A percentile compares a stretch with the other conserved stretches of the same genome.
phyloP scores from a whole-genome alignment of 768 basidiomycete genomes.

The Hygrocybe coccinea region DNA sequence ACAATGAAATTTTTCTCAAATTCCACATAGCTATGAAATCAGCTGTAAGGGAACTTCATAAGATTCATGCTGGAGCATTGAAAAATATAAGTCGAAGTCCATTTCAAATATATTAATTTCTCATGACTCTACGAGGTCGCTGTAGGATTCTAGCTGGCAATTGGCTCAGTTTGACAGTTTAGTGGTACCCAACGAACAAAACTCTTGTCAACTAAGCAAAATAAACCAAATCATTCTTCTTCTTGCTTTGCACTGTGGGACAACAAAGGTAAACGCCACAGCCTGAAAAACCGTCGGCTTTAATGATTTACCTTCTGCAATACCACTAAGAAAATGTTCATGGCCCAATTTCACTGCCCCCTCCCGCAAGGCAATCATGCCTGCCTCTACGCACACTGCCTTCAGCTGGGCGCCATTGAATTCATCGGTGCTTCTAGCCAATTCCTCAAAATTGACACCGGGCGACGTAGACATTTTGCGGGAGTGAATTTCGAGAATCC shows the following conservation, averaged over 20 bases:
- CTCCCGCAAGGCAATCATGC: slow-evolving; percentile 96
- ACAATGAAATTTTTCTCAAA: too few relatives aligned
- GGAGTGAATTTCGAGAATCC: slow-evolving; percentile 94
- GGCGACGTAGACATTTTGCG: slow-evolving; percentile 87
- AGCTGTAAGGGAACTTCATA: too few relatives aligned
- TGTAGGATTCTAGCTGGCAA: too few relatives aligned
- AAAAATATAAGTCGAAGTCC: too few relatives aligned
- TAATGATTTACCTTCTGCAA: slow-evolving; percentile 66
- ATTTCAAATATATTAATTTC: too few relatives aligned
- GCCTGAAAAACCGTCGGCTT: slow-evolving; percentile 7
- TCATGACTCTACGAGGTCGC: too few relatives aligned
- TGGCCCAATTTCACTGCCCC: slow-evolving; percentile 85
- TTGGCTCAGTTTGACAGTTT: too few relatives aligned
- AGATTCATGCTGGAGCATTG: too few relatives aligned
- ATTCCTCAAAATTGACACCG: slow-evolving; percentile 95
- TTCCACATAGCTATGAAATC: too few relatives aligned
- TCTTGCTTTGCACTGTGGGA: slow-evolving; percentile 89
- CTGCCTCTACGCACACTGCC: slow-evolving; percentile 98
- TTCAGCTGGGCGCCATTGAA: slow-evolving; percentile 97
- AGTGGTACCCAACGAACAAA: too few relatives aligned
- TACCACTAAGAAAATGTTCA: slow-evolving; percentile 93
- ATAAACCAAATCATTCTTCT: slow-evolving; percentile 97
- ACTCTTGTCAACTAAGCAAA: slow-evolving; percentile 64
- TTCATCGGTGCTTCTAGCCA: slow-evolving; percentile 95
- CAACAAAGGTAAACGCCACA: slow-evolving; percentile 18